These are phyloP conservation scores for Excoecaria cochinchinensis DNA, from an alignment of 345 rosid species.

Conservation along the genomic window DNA sequence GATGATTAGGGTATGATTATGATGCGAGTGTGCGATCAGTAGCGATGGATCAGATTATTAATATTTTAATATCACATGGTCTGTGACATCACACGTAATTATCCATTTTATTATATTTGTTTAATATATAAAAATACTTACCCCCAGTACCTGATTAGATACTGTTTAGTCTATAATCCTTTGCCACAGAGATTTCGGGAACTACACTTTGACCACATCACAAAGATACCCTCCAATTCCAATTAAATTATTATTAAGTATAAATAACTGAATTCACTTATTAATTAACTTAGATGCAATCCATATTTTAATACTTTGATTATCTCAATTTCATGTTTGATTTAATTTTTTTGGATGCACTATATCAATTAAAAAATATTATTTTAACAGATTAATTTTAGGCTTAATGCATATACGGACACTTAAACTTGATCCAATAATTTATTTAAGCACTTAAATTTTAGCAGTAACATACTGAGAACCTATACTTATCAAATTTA, in stretches of 20 bases:
- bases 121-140: no score
- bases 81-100: not conserved
- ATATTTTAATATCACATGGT: not conserved
- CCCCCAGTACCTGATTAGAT: not conserved
- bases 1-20: slow-evolving; percentile 9
- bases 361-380: no score
- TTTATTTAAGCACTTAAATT: no score
- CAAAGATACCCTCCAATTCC: not conserved
- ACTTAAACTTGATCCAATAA: no score
- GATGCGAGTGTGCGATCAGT: not conserved
- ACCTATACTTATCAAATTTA: no score
- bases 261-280: not conserved
- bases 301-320: not conserved
- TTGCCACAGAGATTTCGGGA: not conserved
- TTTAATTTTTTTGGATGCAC: not conserved
- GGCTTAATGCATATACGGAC: no score
- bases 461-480: no score
- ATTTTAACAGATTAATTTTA: no score
- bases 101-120: no score
- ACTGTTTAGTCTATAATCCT: not conserved
- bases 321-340: not conserved
- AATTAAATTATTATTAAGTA: no score
- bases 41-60: not conserved
- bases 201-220: not conserved
- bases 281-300: not conserved